Evolutionary conservation across 1,284 basidiomycete genomes (phyloP).

Genomic region (Microbotryum silenes-acaulis): DNA sequence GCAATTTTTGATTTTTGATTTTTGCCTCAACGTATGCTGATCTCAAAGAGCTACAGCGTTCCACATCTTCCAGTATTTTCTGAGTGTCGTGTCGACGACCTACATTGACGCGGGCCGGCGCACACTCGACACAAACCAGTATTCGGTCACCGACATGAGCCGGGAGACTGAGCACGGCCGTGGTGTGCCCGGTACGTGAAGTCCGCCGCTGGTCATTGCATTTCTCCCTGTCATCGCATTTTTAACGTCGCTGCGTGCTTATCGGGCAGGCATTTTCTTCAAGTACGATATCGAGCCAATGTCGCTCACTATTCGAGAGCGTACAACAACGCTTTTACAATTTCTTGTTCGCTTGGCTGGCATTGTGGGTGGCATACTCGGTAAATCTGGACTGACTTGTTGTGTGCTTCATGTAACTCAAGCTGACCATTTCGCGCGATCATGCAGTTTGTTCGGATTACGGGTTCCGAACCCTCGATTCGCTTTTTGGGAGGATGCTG

Average conservation of each 20-base stretch:
- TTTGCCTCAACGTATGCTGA: background rate
- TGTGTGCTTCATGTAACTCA: background rate
- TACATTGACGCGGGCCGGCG: constrained; percentile 64
- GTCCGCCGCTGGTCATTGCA: background rate
- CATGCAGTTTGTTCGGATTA: constrained; percentile 28
- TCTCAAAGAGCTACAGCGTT: constrained; percentile 53
- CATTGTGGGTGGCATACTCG: constrained; percentile 43
- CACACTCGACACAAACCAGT: constrained; percentile 72
- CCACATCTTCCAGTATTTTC: constrained; percentile 90
- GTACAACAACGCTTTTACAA: constrained; percentile 71
- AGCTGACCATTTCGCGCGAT: background rate
- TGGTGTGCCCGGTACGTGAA: constrained; percentile 56
- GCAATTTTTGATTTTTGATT: background rate
- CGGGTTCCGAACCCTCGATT: constrained; percentile 26
- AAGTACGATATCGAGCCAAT: constrained; percentile 94
- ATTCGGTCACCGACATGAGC: constrained; percentile 90
- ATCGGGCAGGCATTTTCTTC: constrained; percentile 70
- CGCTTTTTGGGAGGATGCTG: constrained; percentile 7
- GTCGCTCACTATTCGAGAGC: constrained; percentile 71
- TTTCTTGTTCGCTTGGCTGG: constrained; percentile 65
- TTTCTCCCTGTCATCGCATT: background rate
- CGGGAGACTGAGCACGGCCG: constrained; percentile 65
- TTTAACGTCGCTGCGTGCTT: too few species aligned
- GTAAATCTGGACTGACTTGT: background rate
- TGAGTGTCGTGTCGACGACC: constrained; percentile 88